phyloP scores from a whole-genome alignment of 140 eudicot species.

The Stevia rebaudiana region DNA sequence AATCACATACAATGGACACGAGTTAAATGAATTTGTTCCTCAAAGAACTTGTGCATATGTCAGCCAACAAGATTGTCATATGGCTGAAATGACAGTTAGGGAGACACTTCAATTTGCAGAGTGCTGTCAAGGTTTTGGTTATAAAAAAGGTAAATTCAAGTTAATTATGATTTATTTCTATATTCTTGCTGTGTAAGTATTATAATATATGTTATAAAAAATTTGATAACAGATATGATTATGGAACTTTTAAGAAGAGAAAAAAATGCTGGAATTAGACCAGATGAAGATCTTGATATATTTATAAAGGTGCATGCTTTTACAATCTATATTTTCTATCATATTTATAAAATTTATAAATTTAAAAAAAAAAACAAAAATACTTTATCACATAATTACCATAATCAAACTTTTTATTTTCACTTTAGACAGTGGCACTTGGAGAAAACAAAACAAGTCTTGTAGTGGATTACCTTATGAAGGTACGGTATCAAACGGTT shows the following conservation, averaged over 20 bases:
- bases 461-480: constrained; percentile 71
- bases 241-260: constrained; percentile 91
- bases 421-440: constrained; percentile 70
- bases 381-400: too few relatives aligned
- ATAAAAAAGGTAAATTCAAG: constrained; percentile 51
- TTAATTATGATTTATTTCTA: constrained; percentile 17
- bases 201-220: constrained; percentile 15
- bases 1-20: constrained; percentile 71
- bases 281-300: constrained; percentile 84
- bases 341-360: too few relatives aligned
- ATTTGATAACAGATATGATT: constrained; percentile 59
- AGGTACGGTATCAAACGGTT: constrained; percentile 41
- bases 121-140: constrained; percentile 76
- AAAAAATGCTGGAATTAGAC: constrained; percentile 58
- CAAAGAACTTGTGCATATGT: constrained; percentile 84
- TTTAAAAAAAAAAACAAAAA: too few relatives aligned
- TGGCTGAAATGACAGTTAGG: constrained; percentile 93
- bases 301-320: constrained; percentile 67
- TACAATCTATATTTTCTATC: constrained; percentile 6
- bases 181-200: neutral
- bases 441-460: constrained; percentile 76
- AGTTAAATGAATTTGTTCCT: constrained; percentile 77
- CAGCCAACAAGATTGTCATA: constrained; percentile 80
- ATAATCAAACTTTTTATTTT: constrained; percentile 21
- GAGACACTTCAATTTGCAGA: constrained; percentile 85